Conservation (phyloP, 176 grass and related monocot genomes). For the Calamus simplicifolius region DNA sequence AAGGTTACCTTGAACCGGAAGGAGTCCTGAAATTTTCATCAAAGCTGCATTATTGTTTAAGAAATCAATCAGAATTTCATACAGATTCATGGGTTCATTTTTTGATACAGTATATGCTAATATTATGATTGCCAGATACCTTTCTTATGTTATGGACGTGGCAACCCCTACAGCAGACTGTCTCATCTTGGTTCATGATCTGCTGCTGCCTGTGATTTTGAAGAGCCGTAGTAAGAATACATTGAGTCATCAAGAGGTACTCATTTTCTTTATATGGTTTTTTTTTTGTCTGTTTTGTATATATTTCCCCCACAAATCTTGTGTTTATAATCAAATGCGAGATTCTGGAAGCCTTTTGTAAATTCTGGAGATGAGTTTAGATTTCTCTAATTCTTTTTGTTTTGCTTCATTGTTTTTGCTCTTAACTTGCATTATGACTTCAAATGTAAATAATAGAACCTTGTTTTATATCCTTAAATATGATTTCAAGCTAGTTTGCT, state of each 20-base stretch:
- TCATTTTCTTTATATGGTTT: slow-evolving; percentile 15
- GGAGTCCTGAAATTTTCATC: no score
- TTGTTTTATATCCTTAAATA: no score
- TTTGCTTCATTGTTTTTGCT: no score
- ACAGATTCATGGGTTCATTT: not conserved
- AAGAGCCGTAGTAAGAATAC: slow-evolving; percentile 50
- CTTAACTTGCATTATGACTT: no score
- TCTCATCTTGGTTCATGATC: slow-evolving; percentile 71
- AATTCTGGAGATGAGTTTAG: no score
- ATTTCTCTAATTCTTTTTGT: no score
- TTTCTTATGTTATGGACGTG: slow-evolving; percentile 98
- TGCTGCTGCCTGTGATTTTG: slow-evolving; percentile 85
- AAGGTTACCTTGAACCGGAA: no score
- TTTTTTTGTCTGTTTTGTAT: not conserved
- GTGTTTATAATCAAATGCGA: not conserved
- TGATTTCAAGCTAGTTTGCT: no score
- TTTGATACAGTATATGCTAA: not conserved
- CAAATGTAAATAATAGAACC: no score
- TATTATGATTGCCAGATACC: slow-evolving; percentile 45
- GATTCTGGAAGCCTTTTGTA: no score
- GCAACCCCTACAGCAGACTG: slow-evolving; percentile 93
- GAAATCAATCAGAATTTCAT: no score
- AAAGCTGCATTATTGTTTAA: no score
- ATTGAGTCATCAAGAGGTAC: slow-evolving; percentile 94
- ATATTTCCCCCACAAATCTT: not conserved